Conservation (phyloP, 2,329 filamentous ascomycete species). For the Coniella lustricola region DNA sequence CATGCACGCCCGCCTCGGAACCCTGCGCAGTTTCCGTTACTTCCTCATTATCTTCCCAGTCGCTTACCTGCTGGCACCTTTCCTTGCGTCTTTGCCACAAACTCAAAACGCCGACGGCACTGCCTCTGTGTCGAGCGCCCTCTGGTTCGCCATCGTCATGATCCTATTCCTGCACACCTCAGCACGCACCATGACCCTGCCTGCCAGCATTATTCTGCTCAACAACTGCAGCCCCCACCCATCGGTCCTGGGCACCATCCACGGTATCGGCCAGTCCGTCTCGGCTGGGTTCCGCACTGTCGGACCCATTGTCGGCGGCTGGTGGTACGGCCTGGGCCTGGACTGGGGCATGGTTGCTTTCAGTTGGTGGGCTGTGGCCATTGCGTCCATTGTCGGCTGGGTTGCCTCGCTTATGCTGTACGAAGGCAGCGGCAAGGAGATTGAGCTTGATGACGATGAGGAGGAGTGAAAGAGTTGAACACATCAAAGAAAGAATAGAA, state of each 20-base stretch:
- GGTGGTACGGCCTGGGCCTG: constrained; percentile 39
- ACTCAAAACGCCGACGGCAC: constrained; percentile 9
- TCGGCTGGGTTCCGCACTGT: constrained; percentile 43
- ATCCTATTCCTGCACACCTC: constrained; percentile 64
- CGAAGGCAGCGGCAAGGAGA: constrained; percentile 58
- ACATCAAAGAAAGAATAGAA: too few species aligned
- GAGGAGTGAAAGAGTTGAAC: constrained; percentile 12
- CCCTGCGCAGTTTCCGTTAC: constrained; percentile 57
- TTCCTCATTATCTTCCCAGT: constrained; percentile 61
- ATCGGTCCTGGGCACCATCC: constrained; percentile 50
- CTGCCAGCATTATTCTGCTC: constrained; percentile 51
- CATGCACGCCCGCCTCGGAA: constrained; percentile 57
- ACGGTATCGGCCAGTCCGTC: constrained; percentile 45
- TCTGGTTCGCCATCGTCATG: constrained; percentile 49
- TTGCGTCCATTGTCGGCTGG: constrained; percentile 50
- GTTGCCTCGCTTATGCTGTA: constrained; percentile 52
- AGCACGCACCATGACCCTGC: constrained; percentile 62
- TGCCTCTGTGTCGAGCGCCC: constrained; percentile 25
- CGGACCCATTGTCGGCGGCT: constrained; percentile 43
- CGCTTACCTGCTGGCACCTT: constrained; percentile 61
- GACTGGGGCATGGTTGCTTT: constrained; percentile 39
- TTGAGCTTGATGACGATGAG: constrained; percentile 42
- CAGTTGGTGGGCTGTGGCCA: constrained; percentile 41
- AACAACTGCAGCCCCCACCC: constrained; percentile 56
- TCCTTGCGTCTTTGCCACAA: constrained; percentile 55